A percentile compares a stretch with the other conserved stretches of the same genome.
Conservation (phyloP, 805 yeast genomes). For the Debaryomyces castellii region DNA sequence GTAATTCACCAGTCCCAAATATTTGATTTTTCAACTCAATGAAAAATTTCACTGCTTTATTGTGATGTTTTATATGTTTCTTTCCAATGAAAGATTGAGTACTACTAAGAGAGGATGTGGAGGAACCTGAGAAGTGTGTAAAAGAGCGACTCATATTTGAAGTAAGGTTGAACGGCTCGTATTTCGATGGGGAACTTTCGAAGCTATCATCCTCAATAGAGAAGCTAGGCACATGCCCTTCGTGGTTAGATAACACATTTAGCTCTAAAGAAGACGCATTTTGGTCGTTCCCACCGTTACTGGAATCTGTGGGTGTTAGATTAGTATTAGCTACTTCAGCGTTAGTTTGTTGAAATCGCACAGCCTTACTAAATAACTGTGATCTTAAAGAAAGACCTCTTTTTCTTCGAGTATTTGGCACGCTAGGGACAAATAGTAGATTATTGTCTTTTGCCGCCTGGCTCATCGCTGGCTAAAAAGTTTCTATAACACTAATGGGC, state of each 20-base stretch:
- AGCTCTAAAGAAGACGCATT: neutral
- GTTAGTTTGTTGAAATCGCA: constrained; percentile 10
- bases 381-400: constrained; percentile 69
- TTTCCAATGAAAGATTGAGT: constrained; percentile 17
- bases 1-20: constrained; percentile 45
- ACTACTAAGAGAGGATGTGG: constrained; percentile 13
- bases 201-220: neutral
- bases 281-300: constrained; percentile 26
- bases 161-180: constrained; percentile 11
- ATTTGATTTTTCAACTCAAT: constrained; percentile 32
- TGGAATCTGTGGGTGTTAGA: constrained; percentile 14
- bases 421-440: constrained; percentile 7
- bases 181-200: neutral
- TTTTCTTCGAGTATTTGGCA: constrained; percentile 38
- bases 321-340: constrained; percentile 8
- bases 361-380: constrained; percentile 55
- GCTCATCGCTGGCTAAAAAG: constrained; percentile 5
- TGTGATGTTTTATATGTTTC: constrained; percentile 11
- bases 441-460: neutral
- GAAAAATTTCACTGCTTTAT: constrained; percentile 12
- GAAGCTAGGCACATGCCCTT: neutral
- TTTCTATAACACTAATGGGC: too few species aligned
- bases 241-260: neutral
- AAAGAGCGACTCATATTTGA: constrained; percentile 20
- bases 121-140: constrained; percentile 17